These are phyloP conservation scores for Cutaneotrichosporon cyanovorans DNA, from an alignment of 1,284 basidiomycete genomes.

Conservation along the genomic window DNA sequence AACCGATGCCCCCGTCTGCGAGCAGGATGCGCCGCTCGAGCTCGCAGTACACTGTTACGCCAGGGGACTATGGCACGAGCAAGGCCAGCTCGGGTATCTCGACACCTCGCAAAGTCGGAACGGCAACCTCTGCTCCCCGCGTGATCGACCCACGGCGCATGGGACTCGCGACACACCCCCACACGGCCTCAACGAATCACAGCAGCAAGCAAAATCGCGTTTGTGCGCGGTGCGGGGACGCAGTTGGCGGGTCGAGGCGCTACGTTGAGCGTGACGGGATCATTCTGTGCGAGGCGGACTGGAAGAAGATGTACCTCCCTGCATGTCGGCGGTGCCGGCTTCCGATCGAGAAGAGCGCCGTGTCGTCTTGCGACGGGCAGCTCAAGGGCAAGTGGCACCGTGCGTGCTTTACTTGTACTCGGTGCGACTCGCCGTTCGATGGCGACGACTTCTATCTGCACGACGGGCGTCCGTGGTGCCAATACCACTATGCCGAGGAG, in stretches of 20 bases:
- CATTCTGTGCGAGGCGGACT: conserved; percentile 72
- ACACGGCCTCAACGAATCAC: too few relatives aligned
- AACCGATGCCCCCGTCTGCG: neutral
- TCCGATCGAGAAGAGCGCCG: conserved; percentile 79
- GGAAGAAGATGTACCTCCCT: conserved; percentile 89
- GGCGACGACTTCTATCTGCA: conserved; percentile 81
- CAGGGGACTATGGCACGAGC: too few relatives aligned
- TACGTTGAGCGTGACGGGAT: conserved; percentile 66
- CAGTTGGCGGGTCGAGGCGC: conserved; percentile 61
- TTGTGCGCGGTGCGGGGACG: conserved; percentile 61
- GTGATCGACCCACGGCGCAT: conserved; percentile 8
- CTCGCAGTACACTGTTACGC: conserved; percentile 13
- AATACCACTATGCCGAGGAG: conserved; percentile 80
- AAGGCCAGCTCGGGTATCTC: too few relatives aligned
- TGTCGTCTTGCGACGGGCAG: conserved; percentile 83
- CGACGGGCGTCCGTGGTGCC: conserved; percentile 76
- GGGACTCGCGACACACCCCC: neutral
- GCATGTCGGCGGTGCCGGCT: conserved; percentile 71
- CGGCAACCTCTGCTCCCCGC: too few relatives aligned
- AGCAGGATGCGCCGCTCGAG: conserved; percentile 5
- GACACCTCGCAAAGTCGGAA: neutral
- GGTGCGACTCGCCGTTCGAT: conserved; percentile 76
- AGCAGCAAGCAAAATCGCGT: conserved; percentile 7
- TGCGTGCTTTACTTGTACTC: conserved; percentile 76
- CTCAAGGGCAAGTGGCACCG: conserved; percentile 86